phyloP scores from a whole-genome alignment of 106 monocot genomes.

The Dendrobium catenatum region DNA sequence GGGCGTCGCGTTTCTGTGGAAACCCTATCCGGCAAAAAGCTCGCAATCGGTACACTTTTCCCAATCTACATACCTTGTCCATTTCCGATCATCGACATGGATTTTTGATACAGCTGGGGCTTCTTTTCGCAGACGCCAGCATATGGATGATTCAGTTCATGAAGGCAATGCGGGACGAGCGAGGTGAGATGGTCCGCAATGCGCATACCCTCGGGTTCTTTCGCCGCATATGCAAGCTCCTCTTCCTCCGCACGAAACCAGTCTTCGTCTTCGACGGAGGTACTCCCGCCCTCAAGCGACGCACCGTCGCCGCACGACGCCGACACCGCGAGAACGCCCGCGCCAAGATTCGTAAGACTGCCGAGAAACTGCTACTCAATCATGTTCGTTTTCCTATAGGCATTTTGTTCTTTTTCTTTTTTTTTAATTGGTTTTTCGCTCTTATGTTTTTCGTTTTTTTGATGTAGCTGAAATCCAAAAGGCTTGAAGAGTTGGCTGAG shows the following conservation, averaged over 20 bases:
- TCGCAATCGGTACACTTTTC: conserved; percentile 50
- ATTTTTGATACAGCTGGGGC: background rate
- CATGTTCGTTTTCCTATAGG: conserved; percentile 32
- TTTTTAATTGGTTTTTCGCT: background rate
- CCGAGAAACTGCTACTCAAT: conserved; percentile 91
- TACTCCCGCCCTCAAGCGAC: conserved; percentile 89
- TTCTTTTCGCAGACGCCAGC: conserved; percentile 62
- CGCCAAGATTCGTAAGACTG: conserved; percentile 93
- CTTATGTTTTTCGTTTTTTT: background rate
- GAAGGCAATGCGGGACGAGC: conserved; percentile 97
- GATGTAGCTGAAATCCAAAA: conserved; percentile 68
- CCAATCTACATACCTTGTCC: background rate
- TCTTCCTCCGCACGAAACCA: conserved; percentile 82
- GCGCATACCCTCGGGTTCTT: conserved; percentile 95
- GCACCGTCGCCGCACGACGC: conserved; percentile 74
- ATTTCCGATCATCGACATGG: background rate
- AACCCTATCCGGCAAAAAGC: conserved; percentile 91
- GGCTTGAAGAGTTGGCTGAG: conserved; percentile 72
- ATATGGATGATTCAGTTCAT: conserved; percentile 99
- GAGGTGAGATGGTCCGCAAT: conserved; percentile 86
- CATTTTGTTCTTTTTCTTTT: background rate
- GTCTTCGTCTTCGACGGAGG: conserved; percentile 98
- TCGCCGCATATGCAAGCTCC: conserved; percentile 94
- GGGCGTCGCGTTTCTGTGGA: conserved; percentile 99
- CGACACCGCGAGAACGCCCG: conserved; percentile 77